These are phyloP conservation scores for Euphorbia tirucalli DNA, from an alignment of 345 rosid species.

Conservation along the genomic window DNA sequence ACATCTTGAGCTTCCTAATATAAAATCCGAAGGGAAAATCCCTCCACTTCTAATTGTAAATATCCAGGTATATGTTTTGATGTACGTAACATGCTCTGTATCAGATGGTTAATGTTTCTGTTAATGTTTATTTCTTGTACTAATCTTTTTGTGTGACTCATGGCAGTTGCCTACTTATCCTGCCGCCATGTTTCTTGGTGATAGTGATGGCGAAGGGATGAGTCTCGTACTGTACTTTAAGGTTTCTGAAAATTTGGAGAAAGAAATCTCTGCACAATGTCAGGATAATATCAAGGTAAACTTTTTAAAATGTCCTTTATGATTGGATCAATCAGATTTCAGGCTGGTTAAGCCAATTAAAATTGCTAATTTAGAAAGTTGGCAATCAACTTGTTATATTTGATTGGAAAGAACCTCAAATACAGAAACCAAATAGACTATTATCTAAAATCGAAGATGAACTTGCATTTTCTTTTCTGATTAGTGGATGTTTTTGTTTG, in stretches of 20 bases:
- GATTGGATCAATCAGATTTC: too few relatives aligned
- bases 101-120: neutral
- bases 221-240: conserved; percentile 85
- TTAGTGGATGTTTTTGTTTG: neutral
- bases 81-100: too few relatives aligned
- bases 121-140: conserved; percentile 2
- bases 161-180: conserved; percentile 92
- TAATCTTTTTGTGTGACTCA: conserved; percentile 9
- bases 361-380: too few relatives aligned
- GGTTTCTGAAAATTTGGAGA: conserved; percentile 57
- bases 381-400: neutral
- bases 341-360: too few relatives aligned
- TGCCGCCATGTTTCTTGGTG: conserved; percentile 83
- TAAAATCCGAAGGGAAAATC: conserved; percentile 54
- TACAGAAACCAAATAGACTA: neutral
- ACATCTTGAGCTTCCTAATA: conserved; percentile 79
- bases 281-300: conserved; percentile 73
- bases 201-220: conserved; percentile 91
- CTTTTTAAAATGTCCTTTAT: neutral
- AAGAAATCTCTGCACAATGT: conserved; percentile 55
- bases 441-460: too few relatives aligned
- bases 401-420: neutral
- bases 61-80: conserved; percentile 59
- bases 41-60: conserved; percentile 87
- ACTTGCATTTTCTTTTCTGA: neutral